Evolutionary conservation across 148 eudicot genomes (phyloP), one percentile per base, ranked within the genome.

Genomic region (Fagopyrum tataricum): DNA sequence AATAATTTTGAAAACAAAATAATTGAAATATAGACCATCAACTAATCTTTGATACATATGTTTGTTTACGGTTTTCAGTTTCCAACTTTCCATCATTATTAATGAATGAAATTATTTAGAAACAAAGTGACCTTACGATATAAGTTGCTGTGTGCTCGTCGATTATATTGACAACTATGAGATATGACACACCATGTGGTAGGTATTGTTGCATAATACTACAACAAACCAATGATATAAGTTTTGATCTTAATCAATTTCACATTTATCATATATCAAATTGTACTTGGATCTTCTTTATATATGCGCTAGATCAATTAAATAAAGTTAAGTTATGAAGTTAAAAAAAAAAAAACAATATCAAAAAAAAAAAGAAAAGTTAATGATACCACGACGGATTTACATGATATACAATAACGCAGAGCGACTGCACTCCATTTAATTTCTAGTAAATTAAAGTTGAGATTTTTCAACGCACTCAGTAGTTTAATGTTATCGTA

Each of bases 171-270:
- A 39, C 69, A 64, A 15, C 69, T 43, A 64, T 1, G 69, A 64
- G 39, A 64, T 64, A 62, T 62, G 15, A 64, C 69, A 64, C 44
- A 64, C 69, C 69, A 64, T 64, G 69, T 64, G 69, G 69, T 64
- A 64, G 69, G 44, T 64, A 64, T 64, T 64, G 44, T 39, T 64
- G 18, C 20, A 64, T 64, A 18, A 64, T 64, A 64, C 37, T 18
- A 13, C 69, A 64, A 37, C 69, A 64, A 64, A 64, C 43, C 15
- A 64, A 64, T 64, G 6, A 64, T 39, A 39, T 64, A 39, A 31
- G 69, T 64, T 64, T 64, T 15, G 18, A 39, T 39, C n/a, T 39
- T 15, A 6, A 46, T 7, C 15, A 6, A 46, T 46, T 46, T 46
- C 49, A 46, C 13, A 46, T 46, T 5, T 46, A 46, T 46, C 8